phyloP scores from a whole-genome alignment of 2,329 filamentous ascomycete species.

The Aspergillus carbonarius region DNA sequence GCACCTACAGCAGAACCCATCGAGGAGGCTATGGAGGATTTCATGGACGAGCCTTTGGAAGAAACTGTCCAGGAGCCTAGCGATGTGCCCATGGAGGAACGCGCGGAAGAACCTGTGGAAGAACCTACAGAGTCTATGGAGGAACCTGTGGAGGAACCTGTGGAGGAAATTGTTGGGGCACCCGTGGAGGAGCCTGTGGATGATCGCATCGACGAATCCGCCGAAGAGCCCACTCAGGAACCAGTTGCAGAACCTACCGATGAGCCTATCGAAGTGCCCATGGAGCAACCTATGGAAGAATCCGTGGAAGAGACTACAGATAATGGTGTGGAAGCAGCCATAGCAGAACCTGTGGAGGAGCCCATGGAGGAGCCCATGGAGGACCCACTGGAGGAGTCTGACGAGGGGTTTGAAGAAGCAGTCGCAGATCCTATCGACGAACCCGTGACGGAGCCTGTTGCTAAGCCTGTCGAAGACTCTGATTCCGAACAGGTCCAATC shows the following conservation, averaged over 20 bases:
- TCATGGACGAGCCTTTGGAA: background rate
- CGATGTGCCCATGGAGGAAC: slow-evolving; percentile 16
- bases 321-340: background rate
- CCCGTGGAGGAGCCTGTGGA: background rate
- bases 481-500: background rate
- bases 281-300: background rate
- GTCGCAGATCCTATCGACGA: background rate
- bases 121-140: slow-evolving; percentile 3
- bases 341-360: background rate
- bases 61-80: slow-evolving; percentile 10
- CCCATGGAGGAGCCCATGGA: background rate
- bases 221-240: background rate
- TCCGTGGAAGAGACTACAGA: background rate
- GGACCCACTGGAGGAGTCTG: too few species aligned
- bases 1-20: background rate
- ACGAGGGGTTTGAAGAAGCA: background rate
- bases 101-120: background rate
- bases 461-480: background rate
- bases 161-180: background rate
- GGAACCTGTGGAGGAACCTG: background rate
- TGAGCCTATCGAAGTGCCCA: background rate
- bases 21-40: background rate
- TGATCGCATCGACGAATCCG: background rate
- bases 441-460: background rate
- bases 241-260: background rate